phyloP scores from a whole-genome alignment of 225 moss, liverwort and hornwort species.

The Pseudisothecium myosuroides region DNA sequence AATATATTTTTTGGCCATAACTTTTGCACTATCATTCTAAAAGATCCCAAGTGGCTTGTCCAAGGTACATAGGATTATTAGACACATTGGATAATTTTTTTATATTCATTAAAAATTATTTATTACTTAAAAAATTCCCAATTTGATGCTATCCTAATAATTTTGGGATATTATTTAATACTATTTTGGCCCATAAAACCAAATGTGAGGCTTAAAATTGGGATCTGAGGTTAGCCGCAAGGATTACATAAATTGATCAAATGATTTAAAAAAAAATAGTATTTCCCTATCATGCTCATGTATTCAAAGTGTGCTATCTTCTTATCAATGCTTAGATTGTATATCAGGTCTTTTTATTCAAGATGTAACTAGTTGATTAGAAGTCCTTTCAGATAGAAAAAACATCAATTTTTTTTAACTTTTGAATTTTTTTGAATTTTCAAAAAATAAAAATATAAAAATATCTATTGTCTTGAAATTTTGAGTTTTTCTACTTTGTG shows the following conservation, averaged over 20 bases:
- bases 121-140: not conserved
- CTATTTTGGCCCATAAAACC: not conserved
- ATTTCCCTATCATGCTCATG: not conserved
- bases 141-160: rapidly evolving
- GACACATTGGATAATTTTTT: not conserved
- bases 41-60: too few species aligned
- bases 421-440: too few species aligned
- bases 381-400: too few species aligned
- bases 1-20: not conserved
- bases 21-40: not conserved
- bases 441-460: too few species aligned
- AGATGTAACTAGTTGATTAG: too few species aligned
- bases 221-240: rapidly evolving
- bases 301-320: too few species aligned
- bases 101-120: not conserved
- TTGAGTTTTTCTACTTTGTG: not conserved
- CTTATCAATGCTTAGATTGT: too few species aligned
- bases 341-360: too few species aligned
- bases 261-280: not conserved
- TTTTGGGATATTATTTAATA: not conserved
- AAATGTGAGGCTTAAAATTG: not conserved
- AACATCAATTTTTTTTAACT: too few species aligned
- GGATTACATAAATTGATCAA: not conserved
- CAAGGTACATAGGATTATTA: not conserved
- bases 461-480: not conserved